Conservation (phyloP, 2,329 filamentous ascomycete genomes). For the Monosporascus sp. region DNA sequence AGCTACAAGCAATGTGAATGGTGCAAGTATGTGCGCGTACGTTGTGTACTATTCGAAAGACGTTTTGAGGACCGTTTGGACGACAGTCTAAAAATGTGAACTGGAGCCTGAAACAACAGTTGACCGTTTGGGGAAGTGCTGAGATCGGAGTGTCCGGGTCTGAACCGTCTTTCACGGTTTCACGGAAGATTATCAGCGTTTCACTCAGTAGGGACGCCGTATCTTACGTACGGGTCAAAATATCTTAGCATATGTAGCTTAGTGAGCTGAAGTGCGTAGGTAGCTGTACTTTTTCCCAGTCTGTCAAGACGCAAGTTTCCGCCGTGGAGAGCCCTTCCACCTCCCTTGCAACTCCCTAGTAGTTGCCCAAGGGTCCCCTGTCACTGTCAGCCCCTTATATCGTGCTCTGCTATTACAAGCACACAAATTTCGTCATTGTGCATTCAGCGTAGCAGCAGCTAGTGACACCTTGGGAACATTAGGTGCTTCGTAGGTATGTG, state of each 20-base stretch:
- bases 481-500: no score
- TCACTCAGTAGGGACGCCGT: no score
- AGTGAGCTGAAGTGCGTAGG: no score
- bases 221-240: no score
- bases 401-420: not conserved
- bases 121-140: not conserved
- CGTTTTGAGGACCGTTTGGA: not conserved
- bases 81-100: no score
- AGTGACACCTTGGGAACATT: not conserved
- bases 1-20: not conserved
- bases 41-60: not conserved
- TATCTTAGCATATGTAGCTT: no score
- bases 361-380: not conserved
- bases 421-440: not conserved
- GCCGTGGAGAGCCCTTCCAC: not conserved
- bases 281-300: no score
- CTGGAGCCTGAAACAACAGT: not conserved
- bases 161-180: not conserved
- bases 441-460: not conserved
- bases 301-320: not conserved
- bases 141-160: not conserved
- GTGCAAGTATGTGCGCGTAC: not conserved
- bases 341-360: not conserved
- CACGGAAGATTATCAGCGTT: no score
- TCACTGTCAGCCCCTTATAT: not conserved